Conservation (phyloP, 2,329 filamentous ascomycete species). For the Ophiostoma perfectum region DNA sequence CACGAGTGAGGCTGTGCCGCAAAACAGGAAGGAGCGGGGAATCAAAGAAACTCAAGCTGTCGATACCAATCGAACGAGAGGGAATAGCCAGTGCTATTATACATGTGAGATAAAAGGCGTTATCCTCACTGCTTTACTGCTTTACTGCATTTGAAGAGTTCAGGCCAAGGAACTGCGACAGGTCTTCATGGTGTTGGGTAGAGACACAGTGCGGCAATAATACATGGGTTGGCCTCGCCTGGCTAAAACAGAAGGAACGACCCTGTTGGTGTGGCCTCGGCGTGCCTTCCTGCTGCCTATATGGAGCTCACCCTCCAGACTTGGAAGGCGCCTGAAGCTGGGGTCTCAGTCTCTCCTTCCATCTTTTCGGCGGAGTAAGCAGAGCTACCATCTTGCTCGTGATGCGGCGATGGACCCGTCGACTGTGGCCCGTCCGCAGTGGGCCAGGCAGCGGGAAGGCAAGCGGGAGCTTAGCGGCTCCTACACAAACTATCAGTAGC, state of each 20-base stretch:
- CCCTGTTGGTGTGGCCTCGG: neutral
- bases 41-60: neutral
- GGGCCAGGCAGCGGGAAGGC: neutral
- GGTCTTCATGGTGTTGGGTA: neutral
- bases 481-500: neutral
- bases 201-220: too few relatives aligned
- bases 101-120: too few relatives aligned
- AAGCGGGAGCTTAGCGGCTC: neutral
- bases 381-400: too few relatives aligned
- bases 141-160: too few relatives aligned
- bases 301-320: neutral
- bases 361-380: too few relatives aligned
- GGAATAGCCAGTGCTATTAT: too few relatives aligned
- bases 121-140: too few relatives aligned
- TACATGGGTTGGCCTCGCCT: neutral
- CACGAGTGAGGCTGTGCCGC: neutral
- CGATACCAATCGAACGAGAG: too few relatives aligned
- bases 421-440: neutral
- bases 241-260: neutral
- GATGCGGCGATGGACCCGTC: neutral
- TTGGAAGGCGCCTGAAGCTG: too few relatives aligned
- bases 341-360: too few relatives aligned
- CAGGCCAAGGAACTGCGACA: neutral
- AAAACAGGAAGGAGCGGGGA: neutral
- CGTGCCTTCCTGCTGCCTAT: neutral